These are phyloP conservation scores for Penicillium sp. DNA, from an alignment of 2,329 filamentous ascomycete species.

Conservation along the genomic window DNA sequence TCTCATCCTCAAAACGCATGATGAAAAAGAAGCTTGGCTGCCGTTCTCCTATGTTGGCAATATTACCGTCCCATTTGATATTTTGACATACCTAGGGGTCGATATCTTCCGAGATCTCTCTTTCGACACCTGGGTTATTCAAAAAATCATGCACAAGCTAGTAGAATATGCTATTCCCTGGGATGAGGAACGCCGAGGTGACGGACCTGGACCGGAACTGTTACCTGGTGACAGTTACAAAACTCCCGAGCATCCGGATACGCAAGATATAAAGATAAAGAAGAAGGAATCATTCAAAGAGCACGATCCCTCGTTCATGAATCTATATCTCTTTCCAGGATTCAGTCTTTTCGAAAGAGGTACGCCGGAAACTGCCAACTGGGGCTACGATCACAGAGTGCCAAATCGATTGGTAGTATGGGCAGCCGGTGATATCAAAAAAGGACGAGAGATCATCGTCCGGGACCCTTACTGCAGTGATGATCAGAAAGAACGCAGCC, in stretches of 20 bases:
- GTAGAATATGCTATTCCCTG: conserved; percentile 33
- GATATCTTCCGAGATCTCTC: conserved; percentile 38
- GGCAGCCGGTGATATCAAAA: conserved; percentile 23
- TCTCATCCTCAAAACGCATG: conserved; percentile 25
- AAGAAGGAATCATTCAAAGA: background rate
- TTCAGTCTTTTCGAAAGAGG: conserved; percentile 35
- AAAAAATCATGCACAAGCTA: conserved; percentile 34
- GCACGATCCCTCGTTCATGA: conserved; percentile 25
- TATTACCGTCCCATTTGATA: conserved; percentile 39
- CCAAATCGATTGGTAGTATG: conserved; percentile 33
- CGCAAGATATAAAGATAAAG: conserved; percentile 6
- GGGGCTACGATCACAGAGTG: conserved; percentile 29
- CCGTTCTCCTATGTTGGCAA: conserved; percentile 38
- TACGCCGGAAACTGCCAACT: conserved; percentile 29
- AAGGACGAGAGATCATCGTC: conserved; percentile 29
- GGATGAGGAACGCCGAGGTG: conserved; percentile 20
- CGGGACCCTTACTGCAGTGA: conserved; percentile 15
- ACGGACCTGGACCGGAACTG: conserved; percentile 3
- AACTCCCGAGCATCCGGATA: conserved; percentile 2
- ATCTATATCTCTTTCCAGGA: conserved; percentile 34
- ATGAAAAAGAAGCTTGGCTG: conserved; percentile 21
- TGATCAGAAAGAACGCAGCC: background rate
- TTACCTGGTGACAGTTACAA: conserved; percentile 9
- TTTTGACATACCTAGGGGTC: conserved; percentile 34
- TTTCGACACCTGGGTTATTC: conserved; percentile 41